A percentile compares a stretch with the other conserved stretches of the same genome.
phyloP scores from a whole-genome alignment of 1,139 yeast species.

The Dujonia santamariae region DNA sequence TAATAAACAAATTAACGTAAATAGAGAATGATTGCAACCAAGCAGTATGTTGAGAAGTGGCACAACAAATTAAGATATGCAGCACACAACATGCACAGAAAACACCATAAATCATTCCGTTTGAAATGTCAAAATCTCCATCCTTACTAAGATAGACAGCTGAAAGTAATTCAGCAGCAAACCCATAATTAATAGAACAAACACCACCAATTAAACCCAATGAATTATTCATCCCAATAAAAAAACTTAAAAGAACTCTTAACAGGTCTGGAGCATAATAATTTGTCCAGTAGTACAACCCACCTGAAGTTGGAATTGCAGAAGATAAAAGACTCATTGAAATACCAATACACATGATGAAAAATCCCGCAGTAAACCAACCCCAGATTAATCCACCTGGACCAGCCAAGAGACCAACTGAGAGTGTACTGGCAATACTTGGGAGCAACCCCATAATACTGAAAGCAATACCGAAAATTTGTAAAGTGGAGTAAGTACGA shows the following conservation, averaged over 20 bases:
- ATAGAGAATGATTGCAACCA: constrained; percentile 60
- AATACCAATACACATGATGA: constrained; percentile 55
- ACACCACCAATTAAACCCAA: constrained; percentile 36
- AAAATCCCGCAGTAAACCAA: constrained; percentile 61
- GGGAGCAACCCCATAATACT: constrained; percentile 53
- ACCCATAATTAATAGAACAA: constrained; percentile 39
- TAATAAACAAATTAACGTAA: constrained; percentile 49
- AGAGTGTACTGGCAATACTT: constrained; percentile 38
- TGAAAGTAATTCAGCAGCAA: constrained; percentile 33
- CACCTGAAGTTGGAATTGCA: constrained; percentile 74
- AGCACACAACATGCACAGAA: constrained; percentile 31
- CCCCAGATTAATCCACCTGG: constrained; percentile 61
- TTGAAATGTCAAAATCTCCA: constrained; percentile 30
- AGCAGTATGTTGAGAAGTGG: constrained; percentile 46
- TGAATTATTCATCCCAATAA: constrained; percentile 45
- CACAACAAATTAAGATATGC: constrained; percentile 27
- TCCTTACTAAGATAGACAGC: constrained; percentile 30
- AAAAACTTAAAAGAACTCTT: constrained; percentile 34
- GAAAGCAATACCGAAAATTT: no score
- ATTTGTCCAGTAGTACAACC: constrained; percentile 57
- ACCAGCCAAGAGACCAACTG: constrained; percentile 38
- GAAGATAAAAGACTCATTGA: constrained; percentile 67
- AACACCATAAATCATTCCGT: constrained; percentile 32
- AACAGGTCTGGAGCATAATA: constrained; percentile 31
- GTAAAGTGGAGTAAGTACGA: constrained; percentile 45